phyloP scores from a whole-genome alignment of 2,329 filamentous ascomycete genomes.

The Venturia oleaginea region DNA sequence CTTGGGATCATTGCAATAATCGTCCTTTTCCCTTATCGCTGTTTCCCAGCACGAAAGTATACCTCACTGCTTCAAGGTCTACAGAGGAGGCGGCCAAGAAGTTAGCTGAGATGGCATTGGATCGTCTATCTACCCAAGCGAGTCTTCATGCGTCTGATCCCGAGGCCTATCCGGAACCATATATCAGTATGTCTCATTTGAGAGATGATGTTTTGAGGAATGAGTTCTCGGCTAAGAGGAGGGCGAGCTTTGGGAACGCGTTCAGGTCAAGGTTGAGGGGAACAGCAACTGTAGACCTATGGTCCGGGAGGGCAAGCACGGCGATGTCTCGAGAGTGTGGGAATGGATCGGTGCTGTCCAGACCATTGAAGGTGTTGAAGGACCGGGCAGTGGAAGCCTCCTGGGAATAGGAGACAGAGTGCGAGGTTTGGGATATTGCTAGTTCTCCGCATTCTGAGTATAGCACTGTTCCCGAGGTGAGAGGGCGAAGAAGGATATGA shows the following conservation, averaged over 20 bases:
- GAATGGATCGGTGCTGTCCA: conserved; percentile 57
- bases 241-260: conserved; percentile 77
- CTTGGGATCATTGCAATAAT: conserved; percentile 56
- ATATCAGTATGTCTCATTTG: conserved; percentile 79
- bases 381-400: conserved; percentile 8
- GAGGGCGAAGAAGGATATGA: conserved; percentile 22
- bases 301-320: conserved; percentile 51
- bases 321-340: conserved; percentile 54
- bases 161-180: conserved; percentile 60
- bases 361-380: conserved; percentile 33
- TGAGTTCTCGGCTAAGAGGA: conserved; percentile 65
- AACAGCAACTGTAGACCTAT: conserved; percentile 85
- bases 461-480: conserved; percentile 22
- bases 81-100: conserved; percentile 67
- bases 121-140: conserved; percentile 68
- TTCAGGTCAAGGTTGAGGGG: conserved; percentile 76
- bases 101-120: conserved; percentile 75
- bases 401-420: conserved; percentile 5
- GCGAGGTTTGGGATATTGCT: neutral
- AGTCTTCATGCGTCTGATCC: conserved; percentile 61
- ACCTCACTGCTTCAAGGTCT: conserved; percentile 42
- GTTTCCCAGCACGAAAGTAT: conserved; percentile 20
- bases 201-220: conserved; percentile 82
- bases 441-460: conserved; percentile 21
- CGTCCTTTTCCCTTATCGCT: conserved; percentile 7